Base-by-base conservation (phyloP, 306 rosid genomes). In the Rubus idaeus region DNA sequence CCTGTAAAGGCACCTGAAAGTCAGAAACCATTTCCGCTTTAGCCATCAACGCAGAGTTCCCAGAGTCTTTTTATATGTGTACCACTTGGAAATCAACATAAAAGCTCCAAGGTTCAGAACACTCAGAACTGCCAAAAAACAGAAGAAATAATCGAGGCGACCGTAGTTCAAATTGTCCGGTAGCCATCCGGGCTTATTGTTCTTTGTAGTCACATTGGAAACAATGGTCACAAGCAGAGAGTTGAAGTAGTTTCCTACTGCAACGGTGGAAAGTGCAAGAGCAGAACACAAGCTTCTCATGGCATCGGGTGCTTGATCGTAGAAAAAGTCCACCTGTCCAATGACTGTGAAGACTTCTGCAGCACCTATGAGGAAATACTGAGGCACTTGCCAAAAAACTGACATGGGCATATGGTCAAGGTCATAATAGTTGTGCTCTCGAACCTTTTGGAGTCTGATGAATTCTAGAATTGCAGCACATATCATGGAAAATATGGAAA, bases 251-350 rank as follows among this genome's bases (percentile, higher is more conserved):
- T 72, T 79, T 30, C 82, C 82, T 1, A 50, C n/a, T 12, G 77
- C 78, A 8, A 73, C 49, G 30, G 82, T 60, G 3, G 82, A 72
- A n/a, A 61, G 49, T 13, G 82, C 74, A 39, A 60, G 75, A 0
- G 82, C 67, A 0, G 77, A 62, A 20, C 74, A 69, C 10, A 79
- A 23, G 65, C 78, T 79, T 50, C 75, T 79, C 82, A 79, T 79
- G 50, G 73, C 75, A 13, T 79, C 82, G 5, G 82, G 82, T 2
- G 82, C 82, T 71, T 79, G 77, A 4, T 79, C 78, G 5, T 79
- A 79, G 58, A 79, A 79, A 52, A 79, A 79, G 21, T 79, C 82
- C 5, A 79, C 37, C 57, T 79, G 75, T 3, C 78, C 75, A 20
- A 79, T 77, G 51, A 71, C 71, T 64, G 58, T 63, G 68, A 72